Evolutionary conservation across 2,329 filamentous ascomycete genomes (phyloP).

Genomic region (Calonectria pseudoturangicola): DNA sequence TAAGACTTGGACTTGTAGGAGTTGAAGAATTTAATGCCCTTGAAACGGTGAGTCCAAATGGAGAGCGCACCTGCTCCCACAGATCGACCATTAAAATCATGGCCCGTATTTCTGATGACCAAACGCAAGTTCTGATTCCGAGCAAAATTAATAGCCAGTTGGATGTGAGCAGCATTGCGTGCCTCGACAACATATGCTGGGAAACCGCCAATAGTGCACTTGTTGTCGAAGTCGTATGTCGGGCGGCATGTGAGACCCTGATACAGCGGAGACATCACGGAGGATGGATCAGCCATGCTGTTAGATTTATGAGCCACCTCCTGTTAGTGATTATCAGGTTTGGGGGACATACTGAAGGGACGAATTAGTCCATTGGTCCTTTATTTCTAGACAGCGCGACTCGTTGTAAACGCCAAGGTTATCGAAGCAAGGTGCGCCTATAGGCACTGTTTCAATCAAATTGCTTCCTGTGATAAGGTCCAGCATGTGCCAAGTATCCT

Average conservation of each 20-base stretch:
- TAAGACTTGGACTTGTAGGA: conserved; percentile 15
- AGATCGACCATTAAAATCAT: conserved; percentile 9
- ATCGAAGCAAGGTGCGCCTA: conserved; percentile 2
- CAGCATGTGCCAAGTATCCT: neutral
- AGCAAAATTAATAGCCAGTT: conserved; percentile 2
- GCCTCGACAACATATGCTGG: conserved; percentile 4
- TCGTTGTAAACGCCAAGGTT: conserved; percentile 10
- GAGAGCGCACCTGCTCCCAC: conserved; percentile 10
- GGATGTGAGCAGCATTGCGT: neutral
- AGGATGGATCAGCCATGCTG: conserved; percentile 3
- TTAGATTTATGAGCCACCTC: neutral
- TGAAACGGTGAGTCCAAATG: conserved; percentile 12
- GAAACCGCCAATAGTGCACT: conserved; percentile 3
- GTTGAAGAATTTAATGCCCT: conserved; percentile 3
- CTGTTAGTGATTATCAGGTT: too few species aligned
- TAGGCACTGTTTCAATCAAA: conserved; percentile 10
- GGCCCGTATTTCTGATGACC: conserved; percentile 6
- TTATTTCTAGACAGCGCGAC: neutral
- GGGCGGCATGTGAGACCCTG: conserved; percentile 9
- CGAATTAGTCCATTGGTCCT: conserved; percentile 18
- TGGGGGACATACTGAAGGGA: neutral
- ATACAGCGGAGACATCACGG: conserved; percentile 8
- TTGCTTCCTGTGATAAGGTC: neutral
- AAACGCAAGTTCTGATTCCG: conserved; percentile 3
- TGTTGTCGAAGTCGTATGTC: conserved; percentile 12